These are phyloP conservation scores for Halophytophthora polymorphica DNA, from an alignment of 352 stramenopile species.

Conservation along the genomic window DNA sequence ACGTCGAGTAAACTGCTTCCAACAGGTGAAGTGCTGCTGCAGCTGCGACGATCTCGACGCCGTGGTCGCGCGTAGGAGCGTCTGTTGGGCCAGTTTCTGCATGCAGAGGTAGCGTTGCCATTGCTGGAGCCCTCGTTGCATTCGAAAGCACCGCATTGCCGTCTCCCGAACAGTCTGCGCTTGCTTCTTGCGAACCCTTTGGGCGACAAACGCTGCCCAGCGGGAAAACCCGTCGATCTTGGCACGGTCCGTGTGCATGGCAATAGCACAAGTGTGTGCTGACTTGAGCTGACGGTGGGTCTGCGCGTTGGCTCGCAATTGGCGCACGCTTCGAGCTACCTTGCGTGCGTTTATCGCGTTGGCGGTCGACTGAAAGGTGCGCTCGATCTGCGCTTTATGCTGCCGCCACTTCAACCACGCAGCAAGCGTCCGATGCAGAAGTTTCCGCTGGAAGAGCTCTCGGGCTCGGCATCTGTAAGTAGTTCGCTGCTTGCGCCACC, in stretches of 20 bases:
- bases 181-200: conserved; percentile 1
- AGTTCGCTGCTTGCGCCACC: conserved; percentile 6
- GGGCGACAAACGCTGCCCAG: conserved; percentile 14
- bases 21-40: conserved; percentile 23
- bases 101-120: conserved; percentile 21
- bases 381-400: neutral
- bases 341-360: conserved; percentile 1
- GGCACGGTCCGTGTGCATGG: conserved; percentile 1
- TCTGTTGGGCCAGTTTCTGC: conserved; percentile 19
- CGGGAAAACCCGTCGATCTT: conserved; percentile 11
- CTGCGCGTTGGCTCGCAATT: conserved; percentile 5
- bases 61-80: conserved; percentile 11
- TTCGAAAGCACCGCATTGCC: conserved; percentile 13
- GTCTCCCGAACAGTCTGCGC: neutral
- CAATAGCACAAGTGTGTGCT: conserved; percentile 3
- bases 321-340: conserved; percentile 4
- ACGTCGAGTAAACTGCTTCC: conserved; percentile 22
- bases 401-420: conserved; percentile 8
- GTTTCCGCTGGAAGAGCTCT: neutral
- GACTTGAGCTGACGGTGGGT: conserved; percentile 3
- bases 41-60: conserved; percentile 11
- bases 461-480: neutral
- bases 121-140: conserved; percentile 10
- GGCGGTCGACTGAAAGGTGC: neutral
- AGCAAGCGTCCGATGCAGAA: conserved; percentile 1